Evolutionary conservation across 2,329 filamentous ascomycete genomes (phyloP), one percentile per base, ranked within the genome.

Genomic region (Arachnopeziza araneosa): DNA sequence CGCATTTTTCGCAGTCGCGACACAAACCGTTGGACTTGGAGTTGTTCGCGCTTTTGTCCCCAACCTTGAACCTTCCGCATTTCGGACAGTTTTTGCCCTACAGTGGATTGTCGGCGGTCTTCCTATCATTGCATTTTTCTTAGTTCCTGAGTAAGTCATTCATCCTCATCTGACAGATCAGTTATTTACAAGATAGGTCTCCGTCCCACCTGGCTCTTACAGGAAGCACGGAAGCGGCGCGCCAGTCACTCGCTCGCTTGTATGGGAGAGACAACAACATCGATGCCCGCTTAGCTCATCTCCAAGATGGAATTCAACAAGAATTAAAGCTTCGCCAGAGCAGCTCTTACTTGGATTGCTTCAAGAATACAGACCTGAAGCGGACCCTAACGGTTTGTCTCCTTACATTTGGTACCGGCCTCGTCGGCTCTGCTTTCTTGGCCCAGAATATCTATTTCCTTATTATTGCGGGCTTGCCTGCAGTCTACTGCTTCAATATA

Each of bases 371-470:
- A 1, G 71, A 76, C 60, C 63, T 70, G 24, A 71, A 71, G 56
- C 69, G 74, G 22, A 76, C 75, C 0, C 63, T 75, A 17, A 75
- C 75, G 52, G 71, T 75, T 21, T 67, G 73, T 59, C 72, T 73
- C 52, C 66, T 73, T 0, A 72, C 72, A 57, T 63, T 69, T 2
- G 65, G 74, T 4, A 67, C 71, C 4, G 64, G 70, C 1, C 59
- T 75, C n/a, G 73, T 73, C 26, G 75, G 75, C 1, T 61, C 64
- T 3, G 60, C 65, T 5, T 64, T 68, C 51, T 26, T 68, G 12
- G 59, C 64, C 6, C 65, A 68, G 53, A 66, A 66, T 26, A 66
- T 67, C 10, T 68, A 68, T 50, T 67, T 68, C 50, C 54, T 68
- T 0, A 55, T 58, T 51, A 50, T 63, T 8, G 61, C 55, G 12